Base-by-base conservation (phyloP, 208 protist genomes). In the Leishmania arabica region DNA sequence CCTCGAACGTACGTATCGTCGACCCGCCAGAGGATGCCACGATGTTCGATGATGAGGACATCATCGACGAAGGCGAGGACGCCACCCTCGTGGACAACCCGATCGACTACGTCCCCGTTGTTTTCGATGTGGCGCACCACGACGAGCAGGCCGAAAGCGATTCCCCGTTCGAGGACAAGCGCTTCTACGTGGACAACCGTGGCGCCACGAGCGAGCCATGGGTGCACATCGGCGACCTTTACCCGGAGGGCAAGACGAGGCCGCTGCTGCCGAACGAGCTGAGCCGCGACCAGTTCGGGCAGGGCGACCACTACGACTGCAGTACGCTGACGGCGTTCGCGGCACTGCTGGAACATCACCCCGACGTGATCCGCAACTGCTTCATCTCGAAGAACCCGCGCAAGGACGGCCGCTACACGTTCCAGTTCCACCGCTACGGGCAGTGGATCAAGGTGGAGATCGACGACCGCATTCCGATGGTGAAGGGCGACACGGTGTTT, bases 31-130 rank as follows among this genome's bases (percentile, higher is more conserved):
- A 87, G 47, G 89, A 93, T 58, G 92, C 92, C 21, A 77, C 34
- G n/a, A 90, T 91, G 86, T 92, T 95, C 82, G 92, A 95, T 66
- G 92, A 95, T 75, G 90, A 92, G 64, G 92, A 95, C 58, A 79
- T 83, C 56, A 95, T 95, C 78, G 91, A 92, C 64, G 91, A 95
- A 71, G 91, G 89, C 75, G 85, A 88, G 11, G 90, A 95, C 27
- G 84, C 84, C 19, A 81, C 24, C 54, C 53, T 56, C 7, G 79
- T 49, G 68, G 27, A 58, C 0, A 91, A 90, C 77, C 78, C 82
- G 21, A 89, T 96, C 64, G 93, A 96, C 85, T 93, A 86, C 72
- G 76, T 42, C 7, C 91, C 91, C 1, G 83, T 94, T 15, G 68
- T 86, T 31, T 81, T 91, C 21, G 87, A 86, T 56, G 82, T 78